Percentiles rank a stretch among this genome's conserved stretches.
phyloP scores from a whole-genome alignment of 352 stramenopile species.

The Phytophthora citrophthora region DNA sequence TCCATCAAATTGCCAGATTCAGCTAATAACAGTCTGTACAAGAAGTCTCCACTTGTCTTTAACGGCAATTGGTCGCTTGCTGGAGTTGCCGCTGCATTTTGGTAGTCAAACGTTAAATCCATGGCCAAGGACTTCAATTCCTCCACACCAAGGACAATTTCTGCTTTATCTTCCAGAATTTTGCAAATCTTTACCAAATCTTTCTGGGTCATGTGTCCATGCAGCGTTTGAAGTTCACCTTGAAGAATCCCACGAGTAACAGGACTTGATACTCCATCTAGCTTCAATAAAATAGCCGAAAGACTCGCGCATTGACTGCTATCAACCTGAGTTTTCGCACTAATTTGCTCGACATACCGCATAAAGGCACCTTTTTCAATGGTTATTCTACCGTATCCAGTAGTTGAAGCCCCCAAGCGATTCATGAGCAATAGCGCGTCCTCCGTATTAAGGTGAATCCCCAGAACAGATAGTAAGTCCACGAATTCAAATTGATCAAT shows the following conservation, averaged over 20 bases:
- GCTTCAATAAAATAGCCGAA: slow-evolving; percentile 21
- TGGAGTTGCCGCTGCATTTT: background rate
- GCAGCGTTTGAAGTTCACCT: slow-evolving; percentile 50
- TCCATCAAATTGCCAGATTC: slow-evolving; percentile 30
- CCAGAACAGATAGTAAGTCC: slow-evolving; percentile 43
- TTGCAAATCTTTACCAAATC: slow-evolving; percentile 35
- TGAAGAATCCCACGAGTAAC: slow-evolving; percentile 35
- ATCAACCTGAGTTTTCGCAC: background rate
- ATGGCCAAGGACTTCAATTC: slow-evolving; percentile 51
- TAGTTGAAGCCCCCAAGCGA: slow-evolving; percentile 34
- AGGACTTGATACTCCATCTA: slow-evolving; percentile 17
- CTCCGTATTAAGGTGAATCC: slow-evolving; percentile 44
- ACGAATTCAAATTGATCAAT: slow-evolving; percentile 69
- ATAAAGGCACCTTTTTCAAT: slow-evolving; percentile 30
- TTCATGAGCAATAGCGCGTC: slow-evolving; percentile 60
- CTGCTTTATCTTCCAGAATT: slow-evolving; percentile 34
- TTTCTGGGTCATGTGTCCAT: slow-evolving; percentile 46
- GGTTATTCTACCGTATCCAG: slow-evolving; percentile 3
- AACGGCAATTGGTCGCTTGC: background rate
- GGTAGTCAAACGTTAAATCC: slow-evolving; percentile 50
- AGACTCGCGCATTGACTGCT: slow-evolving; percentile 2
- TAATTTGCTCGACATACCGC: slow-evolving; percentile 24
- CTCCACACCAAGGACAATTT: slow-evolving; percentile 28
- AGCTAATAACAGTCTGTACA: slow-evolving; percentile 38
- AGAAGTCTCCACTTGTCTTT: slow-evolving; percentile 36